phyloP scores from a whole-genome alignment of 352 stramenopile species.

The Pythium rishiriense region DNA sequence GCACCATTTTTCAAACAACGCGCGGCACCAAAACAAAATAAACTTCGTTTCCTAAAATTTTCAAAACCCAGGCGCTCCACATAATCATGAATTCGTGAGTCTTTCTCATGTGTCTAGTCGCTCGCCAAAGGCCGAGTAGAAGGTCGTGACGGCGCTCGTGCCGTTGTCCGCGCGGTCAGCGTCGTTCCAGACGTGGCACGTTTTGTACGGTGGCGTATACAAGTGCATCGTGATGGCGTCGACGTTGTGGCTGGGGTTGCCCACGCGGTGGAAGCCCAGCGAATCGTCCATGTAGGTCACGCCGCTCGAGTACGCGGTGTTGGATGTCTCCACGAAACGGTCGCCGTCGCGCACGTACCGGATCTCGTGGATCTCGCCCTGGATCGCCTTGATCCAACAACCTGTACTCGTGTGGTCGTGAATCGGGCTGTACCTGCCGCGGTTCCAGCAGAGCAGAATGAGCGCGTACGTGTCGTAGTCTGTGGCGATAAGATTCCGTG shows the following conservation, averaged over 20 bases:
- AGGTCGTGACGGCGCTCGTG: conserved; percentile 64
- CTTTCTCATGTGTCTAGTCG: too few species aligned
- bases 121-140: conserved; percentile 76
- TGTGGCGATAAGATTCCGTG: conserved; percentile 88
- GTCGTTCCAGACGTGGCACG: conserved; percentile 88
- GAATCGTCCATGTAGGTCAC: conserved; percentile 91
- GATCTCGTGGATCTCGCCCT: conserved; percentile 88
- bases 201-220: conserved; percentile 91
- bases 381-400: conserved; percentile 90
- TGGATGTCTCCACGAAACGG: conserved; percentile 60
- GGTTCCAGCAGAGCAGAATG: conserved; percentile 93
- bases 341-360: conserved; percentile 65
- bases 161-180: conserved; percentile 46
- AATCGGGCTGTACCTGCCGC: conserved; percentile 86
- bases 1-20: too few species aligned
- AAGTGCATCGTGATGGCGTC: conserved; percentile 93
- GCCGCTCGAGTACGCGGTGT: conserved; percentile 55
- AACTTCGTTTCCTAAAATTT: too few species aligned
- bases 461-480: conserved; percentile 91
- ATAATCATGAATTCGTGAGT: too few species aligned
- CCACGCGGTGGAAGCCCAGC: conserved; percentile 92
- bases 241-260: conserved; percentile 60
- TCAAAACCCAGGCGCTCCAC: too few species aligned
- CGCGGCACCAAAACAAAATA: too few species aligned
- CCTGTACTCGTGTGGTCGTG: conserved; percentile 93